Evolutionary conservation across 176 grass and related monocot species (phyloP).

Genomic region (Oryza punctata): DNA sequence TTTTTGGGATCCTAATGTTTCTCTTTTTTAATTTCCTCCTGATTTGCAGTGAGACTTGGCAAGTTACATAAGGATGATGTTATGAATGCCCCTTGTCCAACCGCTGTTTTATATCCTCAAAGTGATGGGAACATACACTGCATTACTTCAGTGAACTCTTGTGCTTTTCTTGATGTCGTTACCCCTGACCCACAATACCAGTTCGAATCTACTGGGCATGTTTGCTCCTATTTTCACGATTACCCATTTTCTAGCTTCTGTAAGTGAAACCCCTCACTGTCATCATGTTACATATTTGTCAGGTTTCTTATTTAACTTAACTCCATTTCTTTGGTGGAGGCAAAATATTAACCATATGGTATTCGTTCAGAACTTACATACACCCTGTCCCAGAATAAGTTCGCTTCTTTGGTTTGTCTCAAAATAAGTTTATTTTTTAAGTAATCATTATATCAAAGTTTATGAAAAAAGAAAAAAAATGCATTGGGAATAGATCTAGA

Average conservation of each 20-base stretch:
- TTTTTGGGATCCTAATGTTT: background rate
- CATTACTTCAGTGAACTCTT: slow-evolving; percentile 71
- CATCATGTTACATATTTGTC: background rate
- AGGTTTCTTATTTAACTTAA: background rate
- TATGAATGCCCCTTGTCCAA: slow-evolving; percentile 53
- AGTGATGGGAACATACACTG: slow-evolving; percentile 75
- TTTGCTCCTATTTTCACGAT: slow-evolving; percentile 73
- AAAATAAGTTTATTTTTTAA: no score
- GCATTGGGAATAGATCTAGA: no score
- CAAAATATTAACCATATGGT: background rate
- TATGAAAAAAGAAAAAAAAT: no score
- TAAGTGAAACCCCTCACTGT: slow-evolving; percentile 44
- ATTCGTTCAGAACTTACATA: background rate
- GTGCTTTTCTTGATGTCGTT: slow-evolving; percentile 79
- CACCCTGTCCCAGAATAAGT: no score
- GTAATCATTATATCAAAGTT: no score
- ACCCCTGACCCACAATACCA: slow-evolving; percentile 51
- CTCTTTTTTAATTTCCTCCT: background rate
- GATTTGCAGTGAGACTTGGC: slow-evolving; percentile 60
- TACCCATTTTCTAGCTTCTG: slow-evolving; percentile 69
- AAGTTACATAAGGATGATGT: slow-evolving; percentile 71
- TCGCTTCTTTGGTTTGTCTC: no score
- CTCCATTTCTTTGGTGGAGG: slow-evolving; percentile 8
- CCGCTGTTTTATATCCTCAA: slow-evolving; percentile 63
- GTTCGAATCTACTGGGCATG: slow-evolving; percentile 45